These are phyloP conservation scores for Hygrocybe coccinea DNA, from an alignment of 768 basidiomycete species.

Conservation along the genomic window DNA sequence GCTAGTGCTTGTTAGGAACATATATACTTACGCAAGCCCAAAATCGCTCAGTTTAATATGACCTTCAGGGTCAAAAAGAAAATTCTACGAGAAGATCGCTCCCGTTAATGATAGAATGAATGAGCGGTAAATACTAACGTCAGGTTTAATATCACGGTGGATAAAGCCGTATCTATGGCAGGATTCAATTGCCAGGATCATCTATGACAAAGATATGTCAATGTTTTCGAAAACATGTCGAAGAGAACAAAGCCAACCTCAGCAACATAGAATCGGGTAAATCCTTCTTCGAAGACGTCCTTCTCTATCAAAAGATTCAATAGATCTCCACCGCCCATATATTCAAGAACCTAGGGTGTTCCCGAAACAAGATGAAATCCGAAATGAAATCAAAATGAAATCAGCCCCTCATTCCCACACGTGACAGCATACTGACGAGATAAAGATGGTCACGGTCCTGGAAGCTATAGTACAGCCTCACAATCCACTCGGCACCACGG, in stretches of 20 bases:
- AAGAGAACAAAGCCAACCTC: conserved; percentile 52
- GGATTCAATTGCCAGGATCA: conserved; percentile 89
- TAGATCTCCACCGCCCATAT: conserved; percentile 95
- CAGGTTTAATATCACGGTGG: conserved; percentile 96
- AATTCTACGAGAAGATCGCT: conserved; percentile 57
- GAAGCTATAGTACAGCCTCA: conserved; percentile 87
- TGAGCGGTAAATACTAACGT: conserved; percentile 46
- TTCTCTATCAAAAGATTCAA: conserved; percentile 92
- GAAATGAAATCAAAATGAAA: conserved; percentile 59
- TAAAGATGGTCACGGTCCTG: conserved; percentile 95
- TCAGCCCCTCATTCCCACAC: conserved; percentile 31
- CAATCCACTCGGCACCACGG: conserved; percentile 86
- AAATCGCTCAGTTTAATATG: conserved; percentile 96
- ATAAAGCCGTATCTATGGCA: conserved; percentile 96
- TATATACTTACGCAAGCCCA: conserved; percentile 77
- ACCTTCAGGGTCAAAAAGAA: conserved; percentile 88
- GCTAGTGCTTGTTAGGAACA: conserved; percentile 12
- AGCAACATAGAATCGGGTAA: conserved; percentile 89
- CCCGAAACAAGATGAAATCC: conserved; percentile 29
- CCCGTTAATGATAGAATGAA: conserved; percentile 15
- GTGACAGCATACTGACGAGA: conserved; percentile 55
- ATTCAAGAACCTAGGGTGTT: conserved; percentile 71
- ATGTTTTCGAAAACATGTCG: conserved; percentile 17
- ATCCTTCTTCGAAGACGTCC: conserved; percentile 86
- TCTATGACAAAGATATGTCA: conserved; percentile 42